Conservation (phyloP, 2,329 filamentous ascomycete species). For the Clarireedia hainanense region DNA sequence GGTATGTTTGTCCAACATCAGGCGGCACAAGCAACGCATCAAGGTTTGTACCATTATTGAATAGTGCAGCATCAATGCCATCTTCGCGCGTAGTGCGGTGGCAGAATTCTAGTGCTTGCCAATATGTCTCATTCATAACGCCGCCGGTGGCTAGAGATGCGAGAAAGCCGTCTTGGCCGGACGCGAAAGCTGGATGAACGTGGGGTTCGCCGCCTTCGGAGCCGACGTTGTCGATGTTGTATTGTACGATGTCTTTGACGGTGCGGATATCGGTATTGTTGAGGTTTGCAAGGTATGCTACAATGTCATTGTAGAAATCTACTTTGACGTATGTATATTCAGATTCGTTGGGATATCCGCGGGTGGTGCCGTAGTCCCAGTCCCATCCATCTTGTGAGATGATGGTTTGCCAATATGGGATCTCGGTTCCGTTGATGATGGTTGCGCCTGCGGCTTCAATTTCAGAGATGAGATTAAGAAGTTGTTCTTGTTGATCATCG, state of each 20-base stretch:
- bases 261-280: conserved; percentile 47
- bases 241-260: conserved; percentile 58
- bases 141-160: conserved; percentile 55
- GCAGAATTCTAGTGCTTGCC: conserved; percentile 54
- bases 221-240: conserved; percentile 55
- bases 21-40: conserved; percentile 61
- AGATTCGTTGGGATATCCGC: conserved; percentile 61
- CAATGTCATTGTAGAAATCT: conserved; percentile 53
- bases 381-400: conserved; percentile 64
- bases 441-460: conserved; percentile 56
- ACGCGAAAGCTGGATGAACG: conserved; percentile 55
- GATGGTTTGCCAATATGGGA: conserved; percentile 53
- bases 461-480: conserved; percentile 43
- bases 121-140: conserved; percentile 56
- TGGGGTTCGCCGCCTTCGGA: conserved; percentile 58
- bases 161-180: conserved; percentile 65
- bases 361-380: conserved; percentile 59
- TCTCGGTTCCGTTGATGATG: conserved; percentile 62
- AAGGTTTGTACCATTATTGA: conserved; percentile 36
- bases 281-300: conserved; percentile 38
- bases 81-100: conserved; percentile 50
- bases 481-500: conserved; percentile 43
- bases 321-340: conserved; percentile 68
- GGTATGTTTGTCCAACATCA: conserved; percentile 58
- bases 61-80: conserved; percentile 63